Conservation (phyloP, 2,329 filamentous ascomycete genomes). For the Orbilia quercus region DNA sequence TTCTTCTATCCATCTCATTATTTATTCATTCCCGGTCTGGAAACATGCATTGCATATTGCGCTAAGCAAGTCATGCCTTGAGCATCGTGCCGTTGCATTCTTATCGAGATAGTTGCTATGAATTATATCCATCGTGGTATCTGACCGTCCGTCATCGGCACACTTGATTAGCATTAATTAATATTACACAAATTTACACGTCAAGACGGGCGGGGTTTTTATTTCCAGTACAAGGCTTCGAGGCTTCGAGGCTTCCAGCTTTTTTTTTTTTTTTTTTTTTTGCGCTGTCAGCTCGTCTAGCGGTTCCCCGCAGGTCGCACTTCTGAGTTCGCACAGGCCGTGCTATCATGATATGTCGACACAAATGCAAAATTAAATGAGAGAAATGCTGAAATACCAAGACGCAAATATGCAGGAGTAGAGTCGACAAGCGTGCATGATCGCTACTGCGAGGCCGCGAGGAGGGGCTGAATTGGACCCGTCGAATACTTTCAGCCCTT, state of each 20-base stretch:
- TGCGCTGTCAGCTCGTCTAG: neutral
- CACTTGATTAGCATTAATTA: no score
- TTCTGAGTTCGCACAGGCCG: neutral
- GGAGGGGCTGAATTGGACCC: no score
- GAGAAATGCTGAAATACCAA: no score
- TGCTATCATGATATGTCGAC: neutral
- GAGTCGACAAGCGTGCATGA: no score
- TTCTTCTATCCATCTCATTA: no score
- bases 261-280: no score
- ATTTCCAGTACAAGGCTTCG: neutral
- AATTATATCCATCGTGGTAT: neutral
- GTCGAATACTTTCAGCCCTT: neutral
- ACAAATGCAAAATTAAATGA: no score
- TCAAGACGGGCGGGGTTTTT: neutral
- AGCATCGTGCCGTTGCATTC: constrained; percentile 27
- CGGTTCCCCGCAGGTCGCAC: neutral
- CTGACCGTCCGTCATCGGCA: neutral
- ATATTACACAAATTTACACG: neutral
- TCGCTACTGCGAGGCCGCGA: neutral
- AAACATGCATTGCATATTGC: constrained; percentile 22
- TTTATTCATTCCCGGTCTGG: constrained; percentile 17
- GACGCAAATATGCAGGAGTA: no score
- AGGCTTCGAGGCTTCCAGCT: neutral
- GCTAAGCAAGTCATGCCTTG: constrained; percentile 20
- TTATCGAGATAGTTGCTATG: constrained; percentile 30